Conservation (phyloP, 1,284 basidiomycete species). For the Hypsizygus ulmarius region DNA sequence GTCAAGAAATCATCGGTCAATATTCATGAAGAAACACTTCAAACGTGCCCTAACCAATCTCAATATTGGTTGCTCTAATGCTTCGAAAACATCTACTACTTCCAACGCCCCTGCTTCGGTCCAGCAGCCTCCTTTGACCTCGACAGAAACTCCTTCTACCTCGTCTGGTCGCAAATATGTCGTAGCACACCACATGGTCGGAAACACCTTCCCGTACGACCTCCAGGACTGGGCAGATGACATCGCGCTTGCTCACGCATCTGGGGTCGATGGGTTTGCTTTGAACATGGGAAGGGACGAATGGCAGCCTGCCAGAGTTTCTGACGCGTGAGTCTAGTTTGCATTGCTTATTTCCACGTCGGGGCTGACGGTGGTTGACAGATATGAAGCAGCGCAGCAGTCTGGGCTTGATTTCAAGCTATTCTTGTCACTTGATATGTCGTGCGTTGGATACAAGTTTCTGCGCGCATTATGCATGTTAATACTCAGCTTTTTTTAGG, state of each 20-base stretch:
- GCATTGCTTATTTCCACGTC: constrained; percentile 17
- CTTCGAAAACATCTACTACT: too few species aligned
- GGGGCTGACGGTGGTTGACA: constrained; percentile 18
- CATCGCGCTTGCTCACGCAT: constrained; percentile 53
- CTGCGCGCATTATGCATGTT: neutral
- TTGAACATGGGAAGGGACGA: constrained; percentile 63
- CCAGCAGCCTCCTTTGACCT: constrained; percentile 1
- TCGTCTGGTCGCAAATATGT: constrained; percentile 55
- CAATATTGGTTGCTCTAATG: neutral
- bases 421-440: constrained; percentile 82
- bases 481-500: constrained; percentile 30
- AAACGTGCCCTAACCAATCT: neutral
- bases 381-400: constrained; percentile 54
- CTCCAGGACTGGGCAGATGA: constrained; percentile 51
- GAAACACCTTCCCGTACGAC: constrained; percentile 65
- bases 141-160: neutral
- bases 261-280: constrained; percentile 67
- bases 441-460: constrained; percentile 39
- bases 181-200: constrained; percentile 67
- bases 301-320: constrained; percentile 64
- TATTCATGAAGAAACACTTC: constrained; percentile 6
- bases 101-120: neutral
- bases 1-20: constrained; percentile 6
- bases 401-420: constrained; percentile 67
- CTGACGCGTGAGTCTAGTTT: constrained; percentile 56